Evolutionary conservation across 192 early-diverging fungal genomes (phyloP), one percentile per base, ranked within the genome.

Genomic region (Cetraspora pellucida): DNA sequence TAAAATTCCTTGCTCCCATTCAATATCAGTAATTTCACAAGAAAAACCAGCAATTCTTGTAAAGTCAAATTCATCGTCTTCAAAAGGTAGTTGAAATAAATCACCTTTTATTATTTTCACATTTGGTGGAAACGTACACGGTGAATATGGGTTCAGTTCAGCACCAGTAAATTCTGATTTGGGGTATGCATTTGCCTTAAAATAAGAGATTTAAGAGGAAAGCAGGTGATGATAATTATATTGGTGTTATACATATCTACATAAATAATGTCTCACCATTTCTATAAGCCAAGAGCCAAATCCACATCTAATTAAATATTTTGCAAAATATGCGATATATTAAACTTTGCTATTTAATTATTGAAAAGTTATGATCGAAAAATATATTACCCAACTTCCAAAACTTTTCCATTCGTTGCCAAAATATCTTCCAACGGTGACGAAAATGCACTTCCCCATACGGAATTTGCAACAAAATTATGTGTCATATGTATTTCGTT

Each of bases 21-120:
- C 59, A 14, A 60, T 27, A 14, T 60, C 59, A 2, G 59, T 10
- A 28, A 60, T 14, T 2, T 27, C 11, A 14, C 10, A 19, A 27
- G 13, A 14, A 28, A 60, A 28, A 27, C 28, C 59, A 3, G 25
- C 27, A 10, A n/a, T 60, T 60, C 16, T 60, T 27, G 28, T 14
- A 60, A 60, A 60, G 25, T 60, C 59, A 60, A 60, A 60, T 60
- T 60, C 59, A 16, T 23, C 59, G 27, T 60, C 59, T 28, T 60
- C 59, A 60, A 28, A 60, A 16, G 59, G 25, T 28, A 60, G 11
- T 28, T 3, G 16, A 23, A 23, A n/a, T 60, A 60, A 60, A 60
- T 28, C 16, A 10, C 25, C 59, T 13, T 28, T 60, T 3, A 60
- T 60, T 1, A 60, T 16, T 14, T 0, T 60, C 28, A n/a, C 6